Evolutionary conservation across 768 basidiomycete genomes (phyloP), one percentile per base, ranked within the genome.

Genomic region (Hericium alpestre): DNA sequence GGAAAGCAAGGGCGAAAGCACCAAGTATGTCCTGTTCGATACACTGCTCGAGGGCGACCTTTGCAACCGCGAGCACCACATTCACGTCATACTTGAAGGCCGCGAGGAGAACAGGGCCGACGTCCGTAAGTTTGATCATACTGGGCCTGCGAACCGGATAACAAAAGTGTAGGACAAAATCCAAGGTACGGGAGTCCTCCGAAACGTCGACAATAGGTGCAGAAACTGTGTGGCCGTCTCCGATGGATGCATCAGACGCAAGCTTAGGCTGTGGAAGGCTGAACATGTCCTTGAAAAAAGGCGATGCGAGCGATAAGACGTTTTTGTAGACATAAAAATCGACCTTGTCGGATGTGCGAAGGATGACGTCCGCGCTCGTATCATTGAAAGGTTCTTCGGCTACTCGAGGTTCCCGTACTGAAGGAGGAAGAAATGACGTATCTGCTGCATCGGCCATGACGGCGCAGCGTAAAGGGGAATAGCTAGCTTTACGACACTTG

Each of bases 261-360:
- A 7, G 43, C 20, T 46, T 46, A 7, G 68, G 59, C 25, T 70
- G 66, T 2, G 67, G 66, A 13, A 69, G 51, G 16, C 55, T 38
- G 51, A 74, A 69, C 54, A 73, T 63, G 27, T 61, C 57, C 23
- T 66, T 60, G 56, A 46, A 46, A n/a, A 46, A 9, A 20, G 43
- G 43, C 43, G 43, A 46, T n/a, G 43, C 43, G 43, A 46, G 72
- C 12, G 66, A 64, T 12, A 74, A 68, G 46, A 74, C 68, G 15
- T 64, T 58, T 18, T 60, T 69, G 60, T 71, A 69, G 23, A 69
- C 57, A 3, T 64, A 63, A 50, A 72, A 54, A 27, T 41, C 13
- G 23, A 46, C 54, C 15, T 20, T 15, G 23, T 54, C 54, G 40
- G 22, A 15, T n/a, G 54, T 23, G 40, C 39, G 22, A 7, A 54